Percentiles rank a stretch among this genome's conserved stretches.
phyloP scores from a whole-genome alignment of 306 rosid genomes.

The Calophaca sinica region DNA sequence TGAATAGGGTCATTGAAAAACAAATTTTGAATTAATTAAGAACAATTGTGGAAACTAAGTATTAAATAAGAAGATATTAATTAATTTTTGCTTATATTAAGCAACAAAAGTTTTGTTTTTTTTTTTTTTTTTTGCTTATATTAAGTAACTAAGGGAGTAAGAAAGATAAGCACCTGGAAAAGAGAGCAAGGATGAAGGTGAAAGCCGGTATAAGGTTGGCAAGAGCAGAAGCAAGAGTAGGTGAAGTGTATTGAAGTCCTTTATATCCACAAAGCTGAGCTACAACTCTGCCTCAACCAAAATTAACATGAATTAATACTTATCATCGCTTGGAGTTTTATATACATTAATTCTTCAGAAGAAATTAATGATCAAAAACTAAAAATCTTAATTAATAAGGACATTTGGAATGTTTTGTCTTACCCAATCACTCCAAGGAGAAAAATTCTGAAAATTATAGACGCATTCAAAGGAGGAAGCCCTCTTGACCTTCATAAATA shows the following conservation, averaged over 20 bases:
- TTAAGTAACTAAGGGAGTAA: no score
- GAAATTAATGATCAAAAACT: background rate
- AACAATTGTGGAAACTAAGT: no score
- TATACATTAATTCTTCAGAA: no score
- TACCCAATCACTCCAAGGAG: constrained; percentile 64
- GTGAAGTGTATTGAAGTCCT: constrained; percentile 65
- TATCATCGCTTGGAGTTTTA: no score
- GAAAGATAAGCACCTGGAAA: constrained; percentile 56
- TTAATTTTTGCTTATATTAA: no score
- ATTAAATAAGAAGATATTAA: no score
- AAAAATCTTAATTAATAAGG: background rate
- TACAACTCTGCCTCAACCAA: constrained; percentile 42
- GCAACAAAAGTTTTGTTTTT: no score
- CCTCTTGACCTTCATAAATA: constrained; percentile 52
- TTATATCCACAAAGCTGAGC: constrained; percentile 50
- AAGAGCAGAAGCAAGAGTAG: constrained; percentile 57
- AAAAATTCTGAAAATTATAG: constrained; percentile 51
- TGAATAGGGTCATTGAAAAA: no score
- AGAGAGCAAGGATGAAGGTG: constrained; percentile 63
- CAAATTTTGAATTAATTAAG: no score
- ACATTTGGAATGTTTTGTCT: constrained; percentile 24
- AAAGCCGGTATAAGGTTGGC: constrained; percentile 63
- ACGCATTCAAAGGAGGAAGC: constrained; percentile 53
- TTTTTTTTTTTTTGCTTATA: no score
- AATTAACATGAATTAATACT: background rate